Evolutionary conservation across 148 eudicot species (phyloP).

Genomic region (Heliamphora exappendiculata): DNA sequence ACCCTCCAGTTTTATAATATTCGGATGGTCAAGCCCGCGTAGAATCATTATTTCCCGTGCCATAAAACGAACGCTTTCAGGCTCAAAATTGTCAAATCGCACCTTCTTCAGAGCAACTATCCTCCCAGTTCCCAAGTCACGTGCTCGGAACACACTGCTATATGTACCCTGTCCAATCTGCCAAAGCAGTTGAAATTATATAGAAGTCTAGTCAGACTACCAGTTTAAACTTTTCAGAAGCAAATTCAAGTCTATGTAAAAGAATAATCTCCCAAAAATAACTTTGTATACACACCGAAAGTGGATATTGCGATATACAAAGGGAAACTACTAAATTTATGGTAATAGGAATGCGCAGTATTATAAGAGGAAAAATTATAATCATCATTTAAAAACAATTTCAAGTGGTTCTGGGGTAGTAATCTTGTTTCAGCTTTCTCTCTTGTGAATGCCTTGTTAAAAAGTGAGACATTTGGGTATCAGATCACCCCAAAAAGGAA

Average conservation of each 20-base stretch:
- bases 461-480: background rate
- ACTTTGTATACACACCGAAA: background rate
- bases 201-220: background rate
- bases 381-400: background rate
- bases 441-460: background rate
- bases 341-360: background rate
- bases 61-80: constrained; percentile 89
- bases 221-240: background rate
- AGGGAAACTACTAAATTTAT: background rate
- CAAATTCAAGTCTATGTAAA: background rate
- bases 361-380: background rate
- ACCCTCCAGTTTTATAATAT: constrained; percentile 80
- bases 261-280: background rate
- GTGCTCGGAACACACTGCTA: constrained; percentile 79
- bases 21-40: constrained; percentile 81
- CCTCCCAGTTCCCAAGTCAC: constrained; percentile 58
- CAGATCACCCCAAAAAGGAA: background rate
- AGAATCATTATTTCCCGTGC: constrained; percentile 79
- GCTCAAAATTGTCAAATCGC: constrained; percentile 84
- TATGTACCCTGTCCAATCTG: constrained; percentile 92
- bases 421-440: background rate
- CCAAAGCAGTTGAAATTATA: constrained; percentile 10
- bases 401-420: background rate
- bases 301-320: background rate
- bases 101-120: constrained; percentile 89